These are phyloP conservation scores for Hibiscus mutabilis DNA, from an alignment of 345 rosid genomes.

Conservation along the genomic window DNA sequence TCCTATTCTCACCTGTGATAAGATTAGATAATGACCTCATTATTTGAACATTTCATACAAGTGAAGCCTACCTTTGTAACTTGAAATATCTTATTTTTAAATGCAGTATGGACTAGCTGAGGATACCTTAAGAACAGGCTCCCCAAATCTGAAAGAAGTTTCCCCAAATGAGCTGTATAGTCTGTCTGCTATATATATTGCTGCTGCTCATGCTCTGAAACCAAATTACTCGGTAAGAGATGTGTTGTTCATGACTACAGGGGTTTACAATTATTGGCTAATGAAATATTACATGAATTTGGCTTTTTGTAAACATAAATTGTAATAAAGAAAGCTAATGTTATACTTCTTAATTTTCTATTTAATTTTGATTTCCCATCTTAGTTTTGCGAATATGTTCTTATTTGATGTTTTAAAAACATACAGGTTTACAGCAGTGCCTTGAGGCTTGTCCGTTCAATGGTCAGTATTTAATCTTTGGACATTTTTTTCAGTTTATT, in stretches of 20 bases:
- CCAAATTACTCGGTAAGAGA: slow-evolving; percentile 71
- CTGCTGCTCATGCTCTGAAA: slow-evolving; percentile 96
- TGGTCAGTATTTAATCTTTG: slow-evolving; percentile 48
- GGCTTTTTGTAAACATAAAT: not conserved
- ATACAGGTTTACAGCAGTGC: slow-evolving; percentile 90
- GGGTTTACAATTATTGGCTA: not conserved
- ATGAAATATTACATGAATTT: not conserved
- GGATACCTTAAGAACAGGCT: slow-evolving; percentile 79
- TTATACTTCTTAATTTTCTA: not conserved
- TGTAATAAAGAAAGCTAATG: not conserved
- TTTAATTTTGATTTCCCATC: not conserved
- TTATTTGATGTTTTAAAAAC: not conserved
- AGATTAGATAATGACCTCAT: not conserved
- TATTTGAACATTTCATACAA: not conserved
- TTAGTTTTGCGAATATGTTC: not conserved
- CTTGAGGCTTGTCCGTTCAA: slow-evolving; percentile 86
- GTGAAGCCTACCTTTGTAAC: not conserved
- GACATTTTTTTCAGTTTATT: not conserved
- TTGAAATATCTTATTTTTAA: not conserved
- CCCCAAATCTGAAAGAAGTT: slow-evolving; percentile 54
- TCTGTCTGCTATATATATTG: slow-evolving; percentile 95
- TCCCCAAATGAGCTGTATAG: slow-evolving; percentile 87
- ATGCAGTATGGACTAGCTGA: slow-evolving; percentile 50
- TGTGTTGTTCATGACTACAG: not conserved
- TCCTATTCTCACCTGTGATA: not conserved